phyloP scores from a whole-genome alignment of 345 rosid species.

The Hypericum androsaemum region DNA sequence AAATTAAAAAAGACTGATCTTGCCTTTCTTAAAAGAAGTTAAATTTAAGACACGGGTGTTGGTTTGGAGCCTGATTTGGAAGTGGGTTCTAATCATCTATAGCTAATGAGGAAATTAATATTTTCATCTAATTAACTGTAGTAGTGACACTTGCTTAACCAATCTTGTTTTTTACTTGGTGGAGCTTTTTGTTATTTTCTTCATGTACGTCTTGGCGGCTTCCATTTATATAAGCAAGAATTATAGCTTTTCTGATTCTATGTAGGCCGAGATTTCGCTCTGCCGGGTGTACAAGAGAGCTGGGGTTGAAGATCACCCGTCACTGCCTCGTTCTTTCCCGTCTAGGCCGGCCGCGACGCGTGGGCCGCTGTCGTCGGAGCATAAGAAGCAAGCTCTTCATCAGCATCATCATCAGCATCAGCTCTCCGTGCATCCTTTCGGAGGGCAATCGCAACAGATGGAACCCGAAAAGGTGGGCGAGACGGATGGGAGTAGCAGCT shows the following conservation, averaged over 20 bases:
- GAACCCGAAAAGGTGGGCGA: slow-evolving; percentile 26
- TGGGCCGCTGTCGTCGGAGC: slow-evolving; percentile 4
- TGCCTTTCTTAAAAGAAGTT: too few species aligned
- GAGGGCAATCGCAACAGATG: slow-evolving; percentile 17
- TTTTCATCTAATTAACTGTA: too few species aligned
- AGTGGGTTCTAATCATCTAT: too few species aligned
- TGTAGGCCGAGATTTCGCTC: slow-evolving; percentile 78
- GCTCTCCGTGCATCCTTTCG: slow-evolving; percentile 12
- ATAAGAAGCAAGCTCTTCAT: slow-evolving; percentile 16
- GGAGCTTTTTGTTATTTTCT: background rate
- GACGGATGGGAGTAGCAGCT: slow-evolving; percentile 36
- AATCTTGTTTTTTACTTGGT: too few species aligned
- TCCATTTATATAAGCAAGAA: background rate
- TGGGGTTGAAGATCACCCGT: slow-evolving; percentile 89
- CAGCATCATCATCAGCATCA: slow-evolving; percentile 17
- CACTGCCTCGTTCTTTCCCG: slow-evolving; percentile 59
- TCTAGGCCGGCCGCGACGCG: slow-evolving; percentile 33
- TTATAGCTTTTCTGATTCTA: background rate
- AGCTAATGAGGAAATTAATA: too few species aligned
- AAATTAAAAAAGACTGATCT: too few species aligned
- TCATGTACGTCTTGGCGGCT: background rate
- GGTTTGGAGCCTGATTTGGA: too few species aligned
- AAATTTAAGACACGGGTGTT: too few species aligned
- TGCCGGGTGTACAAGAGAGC: slow-evolving; percentile 94
- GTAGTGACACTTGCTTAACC: too few species aligned